Conservation (phyloP, 225 moss, liverwort and hornwort species). For the Anthoceros angustus region DNA sequence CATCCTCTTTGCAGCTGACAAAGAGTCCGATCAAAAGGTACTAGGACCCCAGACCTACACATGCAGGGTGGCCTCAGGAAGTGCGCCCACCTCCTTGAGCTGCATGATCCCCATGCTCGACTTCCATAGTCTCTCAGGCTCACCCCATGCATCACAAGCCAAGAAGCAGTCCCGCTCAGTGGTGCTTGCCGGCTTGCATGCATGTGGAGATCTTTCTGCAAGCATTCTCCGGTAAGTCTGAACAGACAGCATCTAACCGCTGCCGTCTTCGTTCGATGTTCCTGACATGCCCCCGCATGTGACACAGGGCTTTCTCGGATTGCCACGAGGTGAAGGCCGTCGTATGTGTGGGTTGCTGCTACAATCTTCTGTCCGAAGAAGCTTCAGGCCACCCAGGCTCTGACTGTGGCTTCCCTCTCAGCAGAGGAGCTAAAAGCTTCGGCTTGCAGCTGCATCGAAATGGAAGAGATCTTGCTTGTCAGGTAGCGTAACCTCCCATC, state of each 20-base stretch:
- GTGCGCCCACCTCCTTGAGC: background rate
- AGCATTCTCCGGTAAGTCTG: slow-evolving; percentile 36
- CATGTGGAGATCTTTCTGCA: slow-evolving; percentile 49
- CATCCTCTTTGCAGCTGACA: background rate
- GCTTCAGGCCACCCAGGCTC: slow-evolving; percentile 12
- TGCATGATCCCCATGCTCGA: background rate
- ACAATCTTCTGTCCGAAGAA: slow-evolving; percentile 35
- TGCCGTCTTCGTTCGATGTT: background rate
- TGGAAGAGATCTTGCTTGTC: slow-evolving; percentile 51
- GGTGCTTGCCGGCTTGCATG: slow-evolving; percentile 44
- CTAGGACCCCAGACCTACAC: background rate
- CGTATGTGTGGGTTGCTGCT: slow-evolving; percentile 48
- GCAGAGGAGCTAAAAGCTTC: slow-evolving; percentile 20
- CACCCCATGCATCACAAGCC: background rate
- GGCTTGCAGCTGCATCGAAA: slow-evolving; percentile 40
- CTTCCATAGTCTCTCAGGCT: slow-evolving; percentile 2
- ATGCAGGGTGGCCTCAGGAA: background rate
- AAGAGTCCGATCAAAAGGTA: background rate
- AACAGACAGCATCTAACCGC: background rate
- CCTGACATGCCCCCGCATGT: background rate
- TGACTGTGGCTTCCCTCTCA: slow-evolving; percentile 34
- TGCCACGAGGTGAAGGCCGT: slow-evolving; percentile 40
- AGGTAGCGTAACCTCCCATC: slow-evolving; percentile 14
- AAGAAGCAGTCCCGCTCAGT: slow-evolving; percentile 16
- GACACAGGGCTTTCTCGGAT: slow-evolving; percentile 34